These are phyloP conservation scores for Desmodesmus armatus DNA, from an alignment of 139 green algal genomes.

Conservation along the genomic window DNA sequence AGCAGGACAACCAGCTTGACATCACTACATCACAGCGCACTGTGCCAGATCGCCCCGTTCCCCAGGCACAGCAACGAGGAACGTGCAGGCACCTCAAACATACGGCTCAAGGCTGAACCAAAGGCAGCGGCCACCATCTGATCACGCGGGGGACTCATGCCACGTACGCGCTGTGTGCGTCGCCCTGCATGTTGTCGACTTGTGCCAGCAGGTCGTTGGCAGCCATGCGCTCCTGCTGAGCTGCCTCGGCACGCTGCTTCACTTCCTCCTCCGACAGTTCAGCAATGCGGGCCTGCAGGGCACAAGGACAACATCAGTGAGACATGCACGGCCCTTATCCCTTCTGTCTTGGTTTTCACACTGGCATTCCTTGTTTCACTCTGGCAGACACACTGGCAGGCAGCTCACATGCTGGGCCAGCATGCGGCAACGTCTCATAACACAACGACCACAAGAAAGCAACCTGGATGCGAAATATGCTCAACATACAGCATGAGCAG, in stretches of 20 bases:
- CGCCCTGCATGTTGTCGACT: conserved; percentile 50
- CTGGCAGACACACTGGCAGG: not conserved
- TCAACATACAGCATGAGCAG: not conserved
- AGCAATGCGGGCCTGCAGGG: conserved; percentile 16
- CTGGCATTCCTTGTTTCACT: too few relatives aligned
- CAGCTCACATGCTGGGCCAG: too few relatives aligned
- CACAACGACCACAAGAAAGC: too few relatives aligned
- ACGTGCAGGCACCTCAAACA: too few relatives aligned
- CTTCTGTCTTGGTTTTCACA: not conserved
- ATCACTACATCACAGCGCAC: too few relatives aligned
- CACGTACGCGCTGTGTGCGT: conserved; percentile 71
- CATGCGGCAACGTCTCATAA: too few relatives aligned
- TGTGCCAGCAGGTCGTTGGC: conserved; percentile 52
- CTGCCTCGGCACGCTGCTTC: conserved; percentile 59
- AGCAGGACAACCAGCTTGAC: too few relatives aligned
- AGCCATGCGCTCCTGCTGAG: conserved; percentile 64
- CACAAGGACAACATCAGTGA: not conserved
- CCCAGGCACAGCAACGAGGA: too few relatives aligned
- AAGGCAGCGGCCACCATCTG: too few relatives aligned
- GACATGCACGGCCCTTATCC: not conserved
- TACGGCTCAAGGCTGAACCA: too few relatives aligned
- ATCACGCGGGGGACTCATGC: not conserved
- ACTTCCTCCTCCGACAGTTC: conserved; percentile 83
- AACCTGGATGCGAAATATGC: too few relatives aligned
- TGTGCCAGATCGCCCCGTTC: too few relatives aligned